A percentile compares a stretch with the other conserved stretches of the same genome.
phyloP scores from a whole-genome alignment of 176 grass and related monocot species.

The Areca catechu region DNA sequence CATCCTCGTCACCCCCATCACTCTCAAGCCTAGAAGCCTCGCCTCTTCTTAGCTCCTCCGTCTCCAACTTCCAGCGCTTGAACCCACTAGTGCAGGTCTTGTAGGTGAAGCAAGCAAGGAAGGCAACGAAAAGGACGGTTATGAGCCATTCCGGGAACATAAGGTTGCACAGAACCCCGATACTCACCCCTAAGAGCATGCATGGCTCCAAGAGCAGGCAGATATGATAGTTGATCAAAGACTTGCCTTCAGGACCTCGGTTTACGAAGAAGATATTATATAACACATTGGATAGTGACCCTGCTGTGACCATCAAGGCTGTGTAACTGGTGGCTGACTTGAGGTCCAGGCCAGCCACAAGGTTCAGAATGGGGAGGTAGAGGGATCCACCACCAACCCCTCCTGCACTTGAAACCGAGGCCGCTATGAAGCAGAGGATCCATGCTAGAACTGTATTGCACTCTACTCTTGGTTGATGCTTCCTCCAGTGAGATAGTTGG shows the following conservation, averaged over 20 bases:
- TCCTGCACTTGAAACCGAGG: slow-evolving; percentile 62
- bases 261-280: too few relatives aligned
- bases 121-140: slow-evolving; percentile 45
- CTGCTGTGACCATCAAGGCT: too few relatives aligned
- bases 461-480: too few relatives aligned
- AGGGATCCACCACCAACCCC: slow-evolving; percentile 71
- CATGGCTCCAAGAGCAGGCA: slow-evolving; percentile 59
- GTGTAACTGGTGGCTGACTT: too few relatives aligned
- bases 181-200: slow-evolving; percentile 71
- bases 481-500: too few relatives aligned
- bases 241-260: too few relatives aligned
- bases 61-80: slow-evolving; percentile 47
- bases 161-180: slow-evolving; percentile 73
- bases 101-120: slow-evolving; percentile 54
- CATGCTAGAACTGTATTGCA: slow-evolving; percentile 13
- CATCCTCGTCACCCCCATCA: background rate
- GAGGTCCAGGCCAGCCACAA: too few relatives aligned
- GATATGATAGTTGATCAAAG: slow-evolving; percentile 44
- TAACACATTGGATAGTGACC: too few relatives aligned
- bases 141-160: slow-evolving; percentile 89
- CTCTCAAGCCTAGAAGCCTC: background rate
- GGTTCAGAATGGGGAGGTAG: too few relatives aligned
- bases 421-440: slow-evolving; percentile 44
- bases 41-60: slow-evolving; percentile 13
- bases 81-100: slow-evolving; percentile 57